A percentile compares a stretch with the other conserved stretches of the same genome.
These are phyloP conservation scores for Corynespora cassiicola DNA, from an alignment of 2,329 filamentous ascomycete genomes.

Conservation along the genomic window DNA sequence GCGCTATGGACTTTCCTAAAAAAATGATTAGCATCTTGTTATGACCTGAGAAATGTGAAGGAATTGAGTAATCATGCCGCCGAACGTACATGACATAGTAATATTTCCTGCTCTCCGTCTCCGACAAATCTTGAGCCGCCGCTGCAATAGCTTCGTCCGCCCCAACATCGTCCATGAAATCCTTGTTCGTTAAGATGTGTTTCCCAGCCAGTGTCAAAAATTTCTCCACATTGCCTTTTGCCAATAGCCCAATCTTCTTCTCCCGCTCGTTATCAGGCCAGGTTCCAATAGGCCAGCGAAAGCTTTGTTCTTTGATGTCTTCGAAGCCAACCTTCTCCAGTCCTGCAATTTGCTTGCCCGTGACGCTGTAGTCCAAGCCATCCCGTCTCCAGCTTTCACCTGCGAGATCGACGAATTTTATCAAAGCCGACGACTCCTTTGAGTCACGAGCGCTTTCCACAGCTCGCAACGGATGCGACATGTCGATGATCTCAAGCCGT, in stretches of 20 bases:
- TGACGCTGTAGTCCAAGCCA: constrained; percentile 1
- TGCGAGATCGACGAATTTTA: constrained; percentile 1
- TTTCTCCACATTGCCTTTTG: background rate
- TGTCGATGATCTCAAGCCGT: constrained; percentile 54
- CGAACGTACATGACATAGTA: constrained; percentile 2
- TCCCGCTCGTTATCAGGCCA: constrained; percentile 2
- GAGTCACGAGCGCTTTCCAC: background rate
- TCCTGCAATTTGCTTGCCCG: constrained; percentile 1
- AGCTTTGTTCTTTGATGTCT: constrained; percentile 1
- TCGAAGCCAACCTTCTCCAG: constrained; percentile 2
- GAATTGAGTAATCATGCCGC: too few relatives aligned
- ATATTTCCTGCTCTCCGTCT: constrained; percentile 3
- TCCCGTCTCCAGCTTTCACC: constrained; percentile 1
- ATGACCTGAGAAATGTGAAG: background rate
- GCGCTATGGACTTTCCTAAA: constrained; percentile 4
- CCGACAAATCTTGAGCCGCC: constrained; percentile 1
- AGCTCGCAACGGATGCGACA: constrained; percentile 3
- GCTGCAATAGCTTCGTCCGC: background rate
- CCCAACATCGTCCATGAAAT: background rate
- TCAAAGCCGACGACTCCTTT: background rate
- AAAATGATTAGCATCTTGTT: background rate
- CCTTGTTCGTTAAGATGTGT: constrained; percentile 3
- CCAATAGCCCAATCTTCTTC: background rate
- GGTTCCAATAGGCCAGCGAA: constrained; percentile 3
- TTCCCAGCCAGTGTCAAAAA: constrained; percentile 1